Percentiles rank a stretch among this genome's conserved stretches.
These are phyloP conservation scores for Rutstroemia sydowiana DNA, from an alignment of 2,329 filamentous ascomycete species.

Conservation along the genomic window DNA sequence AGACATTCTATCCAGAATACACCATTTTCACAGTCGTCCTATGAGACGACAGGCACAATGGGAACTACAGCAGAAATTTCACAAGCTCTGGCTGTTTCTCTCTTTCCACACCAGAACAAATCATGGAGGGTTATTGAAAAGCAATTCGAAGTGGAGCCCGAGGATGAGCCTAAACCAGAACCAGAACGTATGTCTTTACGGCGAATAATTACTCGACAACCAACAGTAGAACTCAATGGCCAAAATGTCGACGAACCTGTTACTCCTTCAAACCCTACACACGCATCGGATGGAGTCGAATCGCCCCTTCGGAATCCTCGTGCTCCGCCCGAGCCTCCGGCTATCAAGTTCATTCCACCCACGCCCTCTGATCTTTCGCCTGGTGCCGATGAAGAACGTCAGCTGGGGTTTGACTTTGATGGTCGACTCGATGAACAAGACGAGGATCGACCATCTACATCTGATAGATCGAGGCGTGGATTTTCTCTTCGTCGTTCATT, in stretches of 20 bases:
- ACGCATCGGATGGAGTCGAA: slow-evolving; percentile 47
- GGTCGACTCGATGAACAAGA: slow-evolving; percentile 25
- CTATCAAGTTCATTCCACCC: slow-evolving; percentile 54
- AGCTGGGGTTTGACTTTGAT: slow-evolving; percentile 42
- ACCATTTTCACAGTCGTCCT: slow-evolving; percentile 54
- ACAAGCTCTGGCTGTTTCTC: slow-evolving; percentile 54
- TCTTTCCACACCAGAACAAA: slow-evolving; percentile 58
- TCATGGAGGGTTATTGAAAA: slow-evolving; percentile 31
- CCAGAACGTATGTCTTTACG: slow-evolving; percentile 3
- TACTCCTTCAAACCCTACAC: slow-evolving; percentile 45
- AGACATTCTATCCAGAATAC: slow-evolving; percentile 50
- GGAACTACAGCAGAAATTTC: slow-evolving; percentile 49
- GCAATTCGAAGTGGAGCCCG: slow-evolving; percentile 1
- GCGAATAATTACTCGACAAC: slow-evolving; percentile 8
- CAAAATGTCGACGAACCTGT: slow-evolving; percentile 36
- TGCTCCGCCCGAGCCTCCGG: slow-evolving; percentile 48
- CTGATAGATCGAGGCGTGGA: slow-evolving; percentile 38
- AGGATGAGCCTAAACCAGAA: neutral
- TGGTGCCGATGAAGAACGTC: slow-evolving; percentile 42
- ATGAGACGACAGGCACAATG: slow-evolving; percentile 49
- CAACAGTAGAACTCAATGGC: slow-evolving; percentile 27
- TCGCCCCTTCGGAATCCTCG: slow-evolving; percentile 57
- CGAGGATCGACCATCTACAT: slow-evolving; percentile 25
- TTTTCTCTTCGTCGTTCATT: slow-evolving; percentile 48
- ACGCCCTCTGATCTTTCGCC: slow-evolving; percentile 55